Base-by-base conservation (phyloP, 257 asterid species). In the Capsicum baccatum region DNA sequence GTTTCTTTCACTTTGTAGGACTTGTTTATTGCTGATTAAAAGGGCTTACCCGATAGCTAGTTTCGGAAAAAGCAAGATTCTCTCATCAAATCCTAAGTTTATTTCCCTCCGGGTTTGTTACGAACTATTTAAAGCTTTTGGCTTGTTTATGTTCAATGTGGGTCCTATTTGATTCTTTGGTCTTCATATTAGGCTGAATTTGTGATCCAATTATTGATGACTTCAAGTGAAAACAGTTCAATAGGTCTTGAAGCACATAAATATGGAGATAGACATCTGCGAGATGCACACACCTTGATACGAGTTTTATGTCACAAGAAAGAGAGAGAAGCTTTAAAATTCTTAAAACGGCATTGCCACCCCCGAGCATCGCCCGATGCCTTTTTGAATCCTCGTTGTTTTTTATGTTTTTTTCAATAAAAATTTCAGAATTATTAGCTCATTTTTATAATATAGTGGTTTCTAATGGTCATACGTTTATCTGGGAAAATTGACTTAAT, bases 231-330 rank as follows among this genome's bases (percentile, higher is more conserved):
- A 81, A 89, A 90, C 81, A 94, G 89, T 68, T 91, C 98, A 67
- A 89, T 71, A 6, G 92, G 92, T 76, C 71, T 86, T 79, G 92
- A 85, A 70, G 84, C 79, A 58, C 84, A 81, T 68, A 91, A 89
- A 83, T 78, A 86, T 56, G 92, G 92, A 54, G 87, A 85, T 21
- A 87, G 93, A 54, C 89, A 88, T 85, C 76, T 86, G 79, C 95
- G 94, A 79, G 97, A 96, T 83, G 94, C 98, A 59, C 95, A 94
- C 84, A 94, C 97, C 64, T 90, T 96, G 82, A 86, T 96, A 85
- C 93, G 99, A 59, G 94, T 96, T 26, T 82, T 96, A 87, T 96
- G 99, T 88, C 99, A 96, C 92, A 94, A 94, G 91, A 94, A 93
- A 87, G 99, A 96, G 83, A 91, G 86, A 83, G 94, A 90, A 84